Evolutionary conservation across 1,284 basidiomycete genomes (phyloP), one percentile per base, ranked within the genome.

Genomic region (Thelephora terrestris): DNA sequence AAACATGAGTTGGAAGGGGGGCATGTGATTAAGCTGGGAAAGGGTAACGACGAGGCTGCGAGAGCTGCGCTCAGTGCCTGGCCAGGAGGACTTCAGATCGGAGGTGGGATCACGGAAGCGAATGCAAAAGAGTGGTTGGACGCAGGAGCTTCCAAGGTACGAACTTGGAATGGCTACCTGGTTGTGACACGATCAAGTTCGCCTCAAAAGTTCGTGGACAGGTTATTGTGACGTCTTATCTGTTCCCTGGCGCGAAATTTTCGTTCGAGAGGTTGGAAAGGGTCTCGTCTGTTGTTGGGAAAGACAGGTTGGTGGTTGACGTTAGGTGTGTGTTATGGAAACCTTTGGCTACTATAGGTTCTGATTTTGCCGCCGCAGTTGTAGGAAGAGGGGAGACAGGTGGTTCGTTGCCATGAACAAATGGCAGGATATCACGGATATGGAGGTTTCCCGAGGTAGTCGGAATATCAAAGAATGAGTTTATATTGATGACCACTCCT

Each of bases 401-500:
- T 99, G 96, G 96, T 74, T 93, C 34, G 89, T 99, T 6, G 94
- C 96, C 1, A 98, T 96, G 93, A 97, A 99, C 68, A 91, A 93
- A 60, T 99, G 96, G 96, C 94, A 97, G 64, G 86, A 89, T 50
- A 77, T 97, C 47, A 98, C 96, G 0, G 90, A 98, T 59, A 91
- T 92, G 83, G 84, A 89, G 59, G 89, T 99, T 17, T 86, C 76
- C 51, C 70, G 83, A 76, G 88, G 90, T 85, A 49, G 16, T 64
- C 34, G 1, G 18, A 14, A 37, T 29, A 16, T 5, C 10, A 12
- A 7, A 32, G 7, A 34, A 21, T 34, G 16, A 23, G 32, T 40
- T 43, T 43, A 18, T 14, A 7, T 32, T 37, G n/a, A 9, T 38
- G 43, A 35, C 10, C 46, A 38, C 45, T 23, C 43, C 21, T 36